Evolutionary conservation across 2,329 filamentous ascomycete species (phyloP).

Genomic region (Paraphoma chrysanthemicola): DNA sequence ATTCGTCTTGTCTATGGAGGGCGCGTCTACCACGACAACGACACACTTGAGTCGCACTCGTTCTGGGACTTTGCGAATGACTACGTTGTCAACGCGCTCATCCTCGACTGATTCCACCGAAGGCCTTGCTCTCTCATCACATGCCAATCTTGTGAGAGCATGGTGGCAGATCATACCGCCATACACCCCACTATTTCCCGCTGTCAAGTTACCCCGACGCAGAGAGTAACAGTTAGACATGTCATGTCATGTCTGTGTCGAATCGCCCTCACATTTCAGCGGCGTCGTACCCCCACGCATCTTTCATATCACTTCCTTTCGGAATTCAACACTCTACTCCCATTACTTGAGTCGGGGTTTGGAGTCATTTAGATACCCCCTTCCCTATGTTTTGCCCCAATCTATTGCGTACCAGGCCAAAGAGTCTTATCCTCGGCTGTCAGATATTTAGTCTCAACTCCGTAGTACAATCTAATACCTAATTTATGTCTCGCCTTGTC

Average conservation of each 20-base stretch:
- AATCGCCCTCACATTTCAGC: background rate
- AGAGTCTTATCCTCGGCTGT: too few species aligned
- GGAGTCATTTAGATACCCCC: background rate
- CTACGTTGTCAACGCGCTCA: slow-evolving; percentile 17
- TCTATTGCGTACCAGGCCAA: too few species aligned
- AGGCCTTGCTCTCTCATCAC: background rate
- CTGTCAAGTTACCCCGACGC: too few species aligned
- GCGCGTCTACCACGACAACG: slow-evolving; percentile 74
- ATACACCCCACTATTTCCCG: background rate
- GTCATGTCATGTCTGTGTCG: too few species aligned
- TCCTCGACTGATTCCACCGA: slow-evolving; percentile 3
- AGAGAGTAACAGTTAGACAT: too few species aligned
- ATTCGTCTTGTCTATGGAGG: slow-evolving; percentile 82
- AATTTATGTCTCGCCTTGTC: too few species aligned
- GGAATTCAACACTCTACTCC: background rate
- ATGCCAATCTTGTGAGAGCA: background rate
- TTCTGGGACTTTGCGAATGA: slow-evolving; percentile 70
- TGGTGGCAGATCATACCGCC: too few species aligned
- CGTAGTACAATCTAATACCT: too few species aligned
- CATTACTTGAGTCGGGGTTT: background rate
- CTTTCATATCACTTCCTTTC: background rate
- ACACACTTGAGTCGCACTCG: slow-evolving; percentile 67
- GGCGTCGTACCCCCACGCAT: background rate
- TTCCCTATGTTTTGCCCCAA: background rate
- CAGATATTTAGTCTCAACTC: too few species aligned